Evolutionary conservation across 2,329 filamentous ascomycete species (phyloP), one percentile per base, ranked within the genome.

Genomic region (Balansia obtecta): DNA sequence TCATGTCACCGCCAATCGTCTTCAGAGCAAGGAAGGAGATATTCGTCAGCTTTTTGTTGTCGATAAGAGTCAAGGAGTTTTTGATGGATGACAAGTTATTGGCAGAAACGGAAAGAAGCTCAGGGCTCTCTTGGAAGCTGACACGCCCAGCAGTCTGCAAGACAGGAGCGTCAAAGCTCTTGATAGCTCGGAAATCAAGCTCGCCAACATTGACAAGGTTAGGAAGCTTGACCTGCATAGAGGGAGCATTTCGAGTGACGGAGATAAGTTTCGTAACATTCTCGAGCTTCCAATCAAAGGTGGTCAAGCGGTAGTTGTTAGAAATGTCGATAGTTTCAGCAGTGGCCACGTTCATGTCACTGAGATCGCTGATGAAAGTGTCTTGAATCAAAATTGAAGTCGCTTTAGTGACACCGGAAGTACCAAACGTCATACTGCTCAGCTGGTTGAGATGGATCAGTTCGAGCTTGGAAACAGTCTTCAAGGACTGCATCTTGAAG

Each of bases 271-370:
- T 74, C 57, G 77, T 85, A 60, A 95, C 79, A 71, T 86, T 91
- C 66, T 76, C 76, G 52, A 97, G 76, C 65, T 85, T 79, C 68
- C 89, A 86, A 64, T 80, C 79, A 72, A 94, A 86, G 54, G 74
- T 75, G 64, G 78, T 80, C 60, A 98, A 77, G 64, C 85, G 83
- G 54, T 72, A 73, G 81, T 97, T 97, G 83, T 95, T 95, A 78
- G 87, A 85, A 70, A 98, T 85, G 67, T 86, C 75, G 65, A 98
- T 79, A 57, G 72, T 75, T 51, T 79, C 76, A 50, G 88, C 83
- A n/a, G 77, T 76, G 56, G 80, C 69, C 56, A 97, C 76, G 65
- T 88, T 85, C 66, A 98, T 86, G 63, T 88, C 89, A 57, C 83
- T 75, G 53, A 98, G 79, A 57, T 77, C 81, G 65, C 73, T 77